Evolutionary conservation across 1,139 yeast genomes (phyloP), one percentile per base, ranked within the genome.

Genomic region (Yamadazyma triangularis): DNA sequence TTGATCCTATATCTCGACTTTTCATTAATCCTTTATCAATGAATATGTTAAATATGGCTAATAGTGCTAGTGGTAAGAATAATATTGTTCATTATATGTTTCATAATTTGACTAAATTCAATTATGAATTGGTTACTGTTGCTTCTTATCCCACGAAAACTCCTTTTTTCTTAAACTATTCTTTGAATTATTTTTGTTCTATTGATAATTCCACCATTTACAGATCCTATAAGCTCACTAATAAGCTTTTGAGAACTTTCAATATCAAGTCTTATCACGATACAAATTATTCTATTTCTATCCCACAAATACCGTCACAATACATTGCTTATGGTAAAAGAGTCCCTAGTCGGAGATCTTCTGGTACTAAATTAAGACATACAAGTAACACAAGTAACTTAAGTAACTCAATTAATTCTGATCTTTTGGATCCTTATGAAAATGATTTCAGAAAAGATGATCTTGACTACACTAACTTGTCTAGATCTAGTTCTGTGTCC

Each of bases 131-230:
- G 22, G 16, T 34, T 1, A 19, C 11, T 7, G 21, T 23, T 15
- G 12, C 21, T 18, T 12, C 22, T 3, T 29, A 33, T 19, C 25
- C 28, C 7, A 19, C 27, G 8, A 25, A 27, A 21, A 9, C 33
- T 4, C 47, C 48, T 4, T 35, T 27, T 23, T 35, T 42, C 29
- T 29, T 44, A n/a, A 25, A 28, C 11, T 33, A 13, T 20, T 35
- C 44, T 2, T 36, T 44, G 28, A 23, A 29, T 15, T 33, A 32
- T 26, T 44, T 42, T 24, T 44, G 48, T 30, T 15, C 26, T 8
- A 42, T 42, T 24, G 47, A 44, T 26, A 44, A 42, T 22, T 39
- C 36, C 18, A 24, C 30, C n/a, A 30, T 42, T 5, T 42, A 40
- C 29, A 38, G 24, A 21, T 37, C 35, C 32, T 44, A 42, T 22